Percentiles rank a stretch among this genome's conserved stretches.
Evolutionary conservation across 495 filamentous ascomycete genomes (phyloP).

Genomic region (Thozetella sp.): DNA sequence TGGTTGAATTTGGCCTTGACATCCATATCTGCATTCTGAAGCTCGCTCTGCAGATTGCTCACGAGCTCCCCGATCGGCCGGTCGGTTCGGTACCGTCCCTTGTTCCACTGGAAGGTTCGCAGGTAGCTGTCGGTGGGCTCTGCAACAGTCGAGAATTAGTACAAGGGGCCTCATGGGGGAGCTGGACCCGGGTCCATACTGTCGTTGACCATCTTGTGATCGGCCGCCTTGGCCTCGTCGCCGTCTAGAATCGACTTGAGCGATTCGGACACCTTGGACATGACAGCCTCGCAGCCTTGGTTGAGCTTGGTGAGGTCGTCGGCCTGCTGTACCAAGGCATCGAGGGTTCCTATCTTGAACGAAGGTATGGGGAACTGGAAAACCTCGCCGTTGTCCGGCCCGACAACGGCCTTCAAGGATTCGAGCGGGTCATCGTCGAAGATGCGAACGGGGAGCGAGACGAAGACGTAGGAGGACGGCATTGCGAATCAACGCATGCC

Average conservation of each 20-base stretch:
- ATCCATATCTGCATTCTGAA: constrained; percentile 86
- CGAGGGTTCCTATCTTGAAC: constrained; percentile 97
- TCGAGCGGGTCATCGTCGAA: constrained; percentile 77
- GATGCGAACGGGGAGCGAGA: constrained; percentile 49
- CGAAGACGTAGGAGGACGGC: constrained; percentile 43
- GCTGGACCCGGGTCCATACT: constrained; percentile 56
- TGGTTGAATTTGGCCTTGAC: constrained; percentile 90
- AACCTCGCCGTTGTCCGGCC: constrained; percentile 74
- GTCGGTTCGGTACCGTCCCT: constrained; percentile 92
- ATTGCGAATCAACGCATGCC: constrained; percentile 23
- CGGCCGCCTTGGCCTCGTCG: constrained; percentile 77
- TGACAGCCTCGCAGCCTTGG: constrained; percentile 74
- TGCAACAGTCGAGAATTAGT: constrained; percentile 31
- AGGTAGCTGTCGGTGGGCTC: constrained; percentile 95
- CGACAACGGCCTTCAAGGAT: constrained; percentile 69
- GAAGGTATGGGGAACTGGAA: constrained; percentile 82
- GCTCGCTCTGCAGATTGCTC: constrained; percentile 85
- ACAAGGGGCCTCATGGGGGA: constrained; percentile 8
- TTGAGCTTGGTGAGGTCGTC: constrained; percentile 93
- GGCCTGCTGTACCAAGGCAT: constrained; percentile 94
- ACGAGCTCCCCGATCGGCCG: constrained; percentile 84
- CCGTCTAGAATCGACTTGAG: constrained; percentile 77
- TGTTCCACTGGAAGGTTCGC: constrained; percentile 90
- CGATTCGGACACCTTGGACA: constrained; percentile 86
- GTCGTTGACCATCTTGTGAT: constrained; percentile 94